Conservation (phyloP, 2,329 filamentous ascomycete species). For the Fusarium mundagurra region DNA sequence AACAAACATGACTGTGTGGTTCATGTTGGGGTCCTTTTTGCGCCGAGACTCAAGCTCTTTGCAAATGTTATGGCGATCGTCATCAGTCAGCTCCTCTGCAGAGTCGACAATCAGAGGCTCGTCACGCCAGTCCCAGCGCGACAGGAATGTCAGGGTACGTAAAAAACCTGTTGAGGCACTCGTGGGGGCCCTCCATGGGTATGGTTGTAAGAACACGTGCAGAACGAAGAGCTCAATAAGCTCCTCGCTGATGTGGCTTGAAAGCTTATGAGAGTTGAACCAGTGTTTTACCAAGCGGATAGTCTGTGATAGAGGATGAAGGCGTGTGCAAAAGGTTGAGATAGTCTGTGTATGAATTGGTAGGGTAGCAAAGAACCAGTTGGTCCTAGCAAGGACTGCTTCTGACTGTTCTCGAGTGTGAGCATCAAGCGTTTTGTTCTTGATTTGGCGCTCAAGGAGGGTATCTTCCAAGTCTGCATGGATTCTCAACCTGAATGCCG, state of each 20-base stretch:
- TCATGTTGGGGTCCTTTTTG: conserved; percentile 88
- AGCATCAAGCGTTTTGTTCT: conserved; percentile 75
- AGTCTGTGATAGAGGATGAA: conserved; percentile 80
- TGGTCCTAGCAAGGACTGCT: conserved; percentile 74
- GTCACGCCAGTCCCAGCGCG: conserved; percentile 90
- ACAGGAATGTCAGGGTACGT: conserved; percentile 80
- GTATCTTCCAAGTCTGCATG: conserved; percentile 88
- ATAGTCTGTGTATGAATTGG: conserved; percentile 86
- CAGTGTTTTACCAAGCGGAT: conserved; percentile 89
- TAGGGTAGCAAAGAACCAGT: conserved; percentile 74
- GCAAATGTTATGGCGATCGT: conserved; percentile 70
- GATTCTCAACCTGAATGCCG: conserved; percentile 85
- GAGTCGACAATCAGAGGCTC: conserved; percentile 83
- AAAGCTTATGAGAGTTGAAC: conserved; percentile 86
- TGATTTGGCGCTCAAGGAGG: conserved; percentile 80
- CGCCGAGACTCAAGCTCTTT: conserved; percentile 86
- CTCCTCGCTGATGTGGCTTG: conserved; percentile 79
- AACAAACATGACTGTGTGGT: conserved; percentile 81
- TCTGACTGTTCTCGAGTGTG: conserved; percentile 75
- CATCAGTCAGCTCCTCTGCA: conserved; percentile 68
- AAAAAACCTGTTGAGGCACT: conserved; percentile 83
- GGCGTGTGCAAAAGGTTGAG: conserved; percentile 80
- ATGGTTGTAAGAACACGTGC: conserved; percentile 80
- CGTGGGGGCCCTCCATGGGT: conserved; percentile 82
- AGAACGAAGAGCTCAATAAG: conserved; percentile 85